phyloP scores from a whole-genome alignment of 352 stramenopile genomes.

The Phytophthora sp. region DNA sequence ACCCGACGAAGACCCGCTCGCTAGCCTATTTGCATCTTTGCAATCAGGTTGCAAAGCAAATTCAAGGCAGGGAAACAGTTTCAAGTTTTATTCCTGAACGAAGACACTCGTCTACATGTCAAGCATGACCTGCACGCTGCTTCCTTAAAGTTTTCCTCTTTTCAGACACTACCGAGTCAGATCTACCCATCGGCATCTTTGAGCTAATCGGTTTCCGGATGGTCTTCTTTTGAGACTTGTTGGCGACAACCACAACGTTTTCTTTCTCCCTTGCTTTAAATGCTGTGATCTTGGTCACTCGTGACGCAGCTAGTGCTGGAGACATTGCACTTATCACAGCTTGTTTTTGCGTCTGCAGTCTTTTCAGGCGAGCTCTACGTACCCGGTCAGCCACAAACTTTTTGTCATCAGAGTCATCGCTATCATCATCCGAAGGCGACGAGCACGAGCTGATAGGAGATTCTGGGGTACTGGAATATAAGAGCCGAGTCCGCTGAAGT shows the following conservation, averaged over 20 bases:
- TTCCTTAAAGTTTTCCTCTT: constrained; percentile 20
- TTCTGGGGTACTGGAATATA: not conserved
- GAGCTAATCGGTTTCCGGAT: constrained; percentile 6
- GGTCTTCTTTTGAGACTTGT: constrained; percentile 16
- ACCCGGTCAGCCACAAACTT: constrained; percentile 16
- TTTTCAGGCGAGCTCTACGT: constrained; percentile 20
- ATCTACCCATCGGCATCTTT: not conserved
- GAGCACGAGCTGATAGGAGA: constrained; percentile 38
- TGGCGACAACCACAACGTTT: constrained; percentile 12
- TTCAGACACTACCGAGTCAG: not conserved
- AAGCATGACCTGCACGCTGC: not conserved
- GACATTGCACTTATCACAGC: constrained; percentile 17
- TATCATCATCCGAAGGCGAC: constrained; percentile 39
- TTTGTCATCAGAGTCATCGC: constrained; percentile 11
- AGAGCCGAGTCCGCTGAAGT: not conserved
- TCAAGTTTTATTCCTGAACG: constrained; percentile 20
- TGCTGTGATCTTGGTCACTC: not conserved
- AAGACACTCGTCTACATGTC: constrained; percentile 6
- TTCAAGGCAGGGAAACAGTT: constrained; percentile 11
- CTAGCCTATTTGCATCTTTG: constrained; percentile 19
- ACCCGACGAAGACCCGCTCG: too few relatives aligned
- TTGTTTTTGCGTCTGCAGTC: constrained; percentile 28
- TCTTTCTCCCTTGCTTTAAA: constrained; percentile 14
- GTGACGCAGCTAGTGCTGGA: constrained; percentile 7
- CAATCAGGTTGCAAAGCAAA: not conserved